A percentile compares a stretch with the other conserved stretches of the same genome.
Conservation (phyloP, 805 yeast genomes). For the Candida andamanensis region DNA sequence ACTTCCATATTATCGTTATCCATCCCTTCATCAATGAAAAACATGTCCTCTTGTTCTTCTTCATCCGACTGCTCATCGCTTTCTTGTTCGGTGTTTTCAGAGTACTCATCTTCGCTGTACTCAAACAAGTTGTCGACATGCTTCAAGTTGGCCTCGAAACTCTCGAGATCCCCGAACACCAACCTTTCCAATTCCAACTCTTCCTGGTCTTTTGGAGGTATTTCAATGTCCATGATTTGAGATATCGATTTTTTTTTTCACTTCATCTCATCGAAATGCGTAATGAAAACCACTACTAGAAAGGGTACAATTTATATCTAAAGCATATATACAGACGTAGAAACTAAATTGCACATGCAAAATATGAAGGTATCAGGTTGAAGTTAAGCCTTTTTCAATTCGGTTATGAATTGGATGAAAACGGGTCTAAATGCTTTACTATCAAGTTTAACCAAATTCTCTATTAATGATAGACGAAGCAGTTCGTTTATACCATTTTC, state of each 20-base stretch:
- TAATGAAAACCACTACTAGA: too few relatives aligned
- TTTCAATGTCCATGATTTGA: constrained; percentile 16
- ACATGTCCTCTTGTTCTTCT: constrained; percentile 34
- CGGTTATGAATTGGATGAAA: constrained; percentile 41
- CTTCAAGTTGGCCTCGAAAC: constrained; percentile 62
- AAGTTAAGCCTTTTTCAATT: constrained; percentile 7
- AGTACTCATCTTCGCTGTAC: constrained; percentile 35
- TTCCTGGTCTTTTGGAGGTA: constrained; percentile 78
- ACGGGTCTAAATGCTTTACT: constrained; percentile 67
- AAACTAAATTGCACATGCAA: too few relatives aligned
- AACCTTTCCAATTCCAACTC: constrained; percentile 74
- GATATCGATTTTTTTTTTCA: too few relatives aligned
- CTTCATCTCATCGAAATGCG: too few relatives aligned
- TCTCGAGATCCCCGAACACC: constrained; percentile 84
- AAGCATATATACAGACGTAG: too few relatives aligned
- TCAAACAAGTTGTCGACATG: constrained; percentile 54
- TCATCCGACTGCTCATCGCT: constrained; percentile 27
- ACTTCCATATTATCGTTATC: constrained; percentile 19
- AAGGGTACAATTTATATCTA: too few relatives aligned
- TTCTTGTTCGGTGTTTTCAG: constrained; percentile 18
- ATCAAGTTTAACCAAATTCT: constrained; percentile 50
- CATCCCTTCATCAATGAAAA: constrained; percentile 43
- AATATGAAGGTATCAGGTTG: too few relatives aligned
- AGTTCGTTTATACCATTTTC: constrained; percentile 52
- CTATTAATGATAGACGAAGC: constrained; percentile 56